phyloP scores from a whole-genome alignment of 2,329 filamentous ascomycete genomes.

The Fusarium sp. region DNA sequence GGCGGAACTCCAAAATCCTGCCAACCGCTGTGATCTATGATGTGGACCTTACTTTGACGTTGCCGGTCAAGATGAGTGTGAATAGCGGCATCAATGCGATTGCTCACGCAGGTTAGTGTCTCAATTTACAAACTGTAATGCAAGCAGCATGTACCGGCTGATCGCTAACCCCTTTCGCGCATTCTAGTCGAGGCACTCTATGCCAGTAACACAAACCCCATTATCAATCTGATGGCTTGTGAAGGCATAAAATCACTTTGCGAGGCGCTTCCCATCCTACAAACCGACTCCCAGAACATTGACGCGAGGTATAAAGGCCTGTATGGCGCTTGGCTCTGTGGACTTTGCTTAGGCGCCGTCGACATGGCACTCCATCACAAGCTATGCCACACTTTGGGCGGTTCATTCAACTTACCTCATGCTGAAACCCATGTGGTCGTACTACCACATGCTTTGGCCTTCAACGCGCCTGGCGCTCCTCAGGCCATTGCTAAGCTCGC shows the following conservation, averaged over 20 bases:
- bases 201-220: slow-evolving; percentile 72
- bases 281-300: background rate
- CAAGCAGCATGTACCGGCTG: no score
- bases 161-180: no score
- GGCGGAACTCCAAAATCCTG: slow-evolving; percentile 70
- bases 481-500: slow-evolving; percentile 68
- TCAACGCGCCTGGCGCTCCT: slow-evolving; percentile 70
- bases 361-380: slow-evolving; percentile 78
- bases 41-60: slow-evolving; percentile 72
- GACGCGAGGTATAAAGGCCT: slow-evolving; percentile 56
- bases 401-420: slow-evolving; percentile 74
- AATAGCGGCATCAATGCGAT: slow-evolving; percentile 77
- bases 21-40: slow-evolving; percentile 76
- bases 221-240: slow-evolving; percentile 70
- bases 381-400: slow-evolving; percentile 75
- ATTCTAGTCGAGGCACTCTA: slow-evolving; percentile 72
- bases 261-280: background rate
- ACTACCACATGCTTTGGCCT: slow-evolving; percentile 74
- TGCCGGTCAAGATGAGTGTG: slow-evolving; percentile 67
- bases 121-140: no score
- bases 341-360: slow-evolving; percentile 70
- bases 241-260: slow-evolving; percentile 54
- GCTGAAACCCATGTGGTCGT: slow-evolving; percentile 76
- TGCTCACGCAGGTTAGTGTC: slow-evolving; percentile 61
- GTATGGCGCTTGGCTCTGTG: slow-evolving; percentile 77